Evolutionary conservation across 139 green algal species (phyloP).

Genomic region (Zygnema cylindricum): DNA sequence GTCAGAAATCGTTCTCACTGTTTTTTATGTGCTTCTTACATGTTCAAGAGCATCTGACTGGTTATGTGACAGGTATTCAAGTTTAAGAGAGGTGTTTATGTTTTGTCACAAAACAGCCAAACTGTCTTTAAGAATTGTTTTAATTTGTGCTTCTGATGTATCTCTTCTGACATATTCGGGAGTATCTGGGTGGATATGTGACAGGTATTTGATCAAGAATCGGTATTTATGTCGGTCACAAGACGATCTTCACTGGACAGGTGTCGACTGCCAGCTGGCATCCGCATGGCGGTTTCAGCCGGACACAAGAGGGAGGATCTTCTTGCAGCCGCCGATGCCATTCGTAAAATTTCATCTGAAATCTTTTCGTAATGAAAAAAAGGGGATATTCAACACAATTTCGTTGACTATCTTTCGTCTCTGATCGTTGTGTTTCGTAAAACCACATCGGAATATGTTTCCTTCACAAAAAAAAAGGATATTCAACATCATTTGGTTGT

Average conservation of each 20-base stretch:
- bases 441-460: too few species aligned
- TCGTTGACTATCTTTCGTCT: too few species aligned
- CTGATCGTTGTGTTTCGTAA: too few species aligned
- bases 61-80: too few species aligned
- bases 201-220: slow-evolving; percentile 50
- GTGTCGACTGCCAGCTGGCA: slow-evolving; percentile 34
- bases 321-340: slow-evolving; percentile 32
- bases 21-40: too few species aligned
- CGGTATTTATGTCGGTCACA: slow-evolving; percentile 19
- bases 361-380: slow-evolving; percentile 4
- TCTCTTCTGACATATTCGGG: neutral
- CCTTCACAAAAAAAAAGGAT: too few species aligned
- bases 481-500: too few species aligned
- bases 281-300: slow-evolving; percentile 39
- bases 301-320: slow-evolving; percentile 41
- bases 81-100: too few species aligned
- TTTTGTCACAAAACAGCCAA: neutral
- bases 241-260: slow-evolving; percentile 41
- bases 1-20: too few species aligned
- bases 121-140: neutral
- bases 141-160: neutral
- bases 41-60: too few species aligned
- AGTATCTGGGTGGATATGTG: neutral
- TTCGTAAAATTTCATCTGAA: slow-evolving; percentile 8
- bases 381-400: too few species aligned